A percentile compares a stretch with the other conserved stretches of the same genome.
These are phyloP conservation scores for Aschersonia sp. DNA, from an alignment of 2,329 filamentous ascomycete genomes.

Conservation along the genomic window DNA sequence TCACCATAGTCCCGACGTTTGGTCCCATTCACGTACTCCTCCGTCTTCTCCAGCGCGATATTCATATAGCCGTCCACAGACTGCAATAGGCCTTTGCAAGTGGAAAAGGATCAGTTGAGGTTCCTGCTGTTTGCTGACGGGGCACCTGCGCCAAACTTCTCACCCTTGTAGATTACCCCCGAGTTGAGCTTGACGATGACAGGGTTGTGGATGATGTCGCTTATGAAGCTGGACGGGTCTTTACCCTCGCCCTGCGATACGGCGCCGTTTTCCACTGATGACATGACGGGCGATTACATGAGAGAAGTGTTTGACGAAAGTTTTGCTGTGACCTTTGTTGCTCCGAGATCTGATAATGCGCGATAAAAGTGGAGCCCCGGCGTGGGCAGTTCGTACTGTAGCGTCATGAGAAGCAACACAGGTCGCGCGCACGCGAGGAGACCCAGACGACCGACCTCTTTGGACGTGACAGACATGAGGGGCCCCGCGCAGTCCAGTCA, in stretches of 20 bases:
- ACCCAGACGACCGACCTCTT: too few species aligned
- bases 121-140: too few species aligned
- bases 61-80: conserved; percentile 99
- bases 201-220: conserved; percentile 84
- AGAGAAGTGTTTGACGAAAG: too few species aligned
- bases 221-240: conserved; percentile 85
- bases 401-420: too few species aligned
- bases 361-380: too few species aligned
- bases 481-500: too few species aligned
- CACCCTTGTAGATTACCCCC: conserved; percentile 95
- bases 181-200: conserved; percentile 97
- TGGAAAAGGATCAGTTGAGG: background rate
- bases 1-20: conserved; percentile 79
- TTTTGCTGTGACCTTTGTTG: too few species aligned
- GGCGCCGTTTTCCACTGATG: conserved; percentile 51
- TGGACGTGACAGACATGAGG: too few species aligned
- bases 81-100: conserved; percentile 65
- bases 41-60: conserved; percentile 90
- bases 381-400: too few species aligned
- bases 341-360: too few species aligned
- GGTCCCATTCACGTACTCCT: conserved; percentile 77
- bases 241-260: conserved; percentile 55
- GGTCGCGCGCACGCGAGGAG: too few species aligned
- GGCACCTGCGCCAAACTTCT: conserved; percentile 6
- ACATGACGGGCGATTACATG: conserved; percentile 1